These are phyloP conservation scores for Chaetomium sp. DNA, from an alignment of 2,329 filamentous ascomycete species.

Conservation along the genomic window DNA sequence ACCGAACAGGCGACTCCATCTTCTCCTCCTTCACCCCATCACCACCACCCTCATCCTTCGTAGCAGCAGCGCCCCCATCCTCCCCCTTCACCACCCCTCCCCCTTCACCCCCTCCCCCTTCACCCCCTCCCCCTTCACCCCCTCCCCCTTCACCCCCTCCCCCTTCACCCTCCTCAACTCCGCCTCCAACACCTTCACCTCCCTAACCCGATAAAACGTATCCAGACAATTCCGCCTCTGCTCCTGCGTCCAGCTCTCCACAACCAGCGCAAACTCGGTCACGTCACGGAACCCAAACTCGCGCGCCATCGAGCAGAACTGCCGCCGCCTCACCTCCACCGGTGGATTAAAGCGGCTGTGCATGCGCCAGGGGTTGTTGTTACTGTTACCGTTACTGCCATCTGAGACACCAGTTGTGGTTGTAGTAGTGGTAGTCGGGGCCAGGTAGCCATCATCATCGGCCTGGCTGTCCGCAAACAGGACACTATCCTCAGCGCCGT, in stretches of 20 bases:
- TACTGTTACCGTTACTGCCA: too few relatives aligned
- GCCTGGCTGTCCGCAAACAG: conserved; percentile 60
- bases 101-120: not conserved
- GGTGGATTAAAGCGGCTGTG: conserved; percentile 70
- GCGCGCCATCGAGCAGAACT: conserved; percentile 89
- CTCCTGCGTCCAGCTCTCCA: conserved; percentile 88
- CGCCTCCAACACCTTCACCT: conserved; percentile 50
- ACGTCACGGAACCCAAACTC: conserved; percentile 75
- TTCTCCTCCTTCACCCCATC: not conserved
- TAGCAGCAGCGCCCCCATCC: not conserved
- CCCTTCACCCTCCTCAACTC: conserved; percentile 35
- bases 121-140: conserved; percentile 22
- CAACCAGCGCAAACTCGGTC: conserved; percentile 83
- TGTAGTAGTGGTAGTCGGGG: not conserved
- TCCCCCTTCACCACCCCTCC: not conserved
- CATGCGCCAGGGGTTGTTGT: conserved; percentile 38
- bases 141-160: conserved; percentile 1
- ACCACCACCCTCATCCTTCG: conserved; percentile 3
- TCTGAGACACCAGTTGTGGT: too few relatives aligned
- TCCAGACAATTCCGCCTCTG: conserved; percentile 78
- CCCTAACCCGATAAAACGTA: conserved; percentile 72
- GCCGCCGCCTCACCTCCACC: conserved; percentile 70
- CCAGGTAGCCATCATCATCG: conserved; percentile 25
- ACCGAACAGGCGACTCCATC: not conserved
- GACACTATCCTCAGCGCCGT: conserved; percentile 44